Evolutionary conservation across 176 grass and related monocot species (phyloP), one percentile per base, ranked within the genome.

Genomic region (Puya raimondii): DNA sequence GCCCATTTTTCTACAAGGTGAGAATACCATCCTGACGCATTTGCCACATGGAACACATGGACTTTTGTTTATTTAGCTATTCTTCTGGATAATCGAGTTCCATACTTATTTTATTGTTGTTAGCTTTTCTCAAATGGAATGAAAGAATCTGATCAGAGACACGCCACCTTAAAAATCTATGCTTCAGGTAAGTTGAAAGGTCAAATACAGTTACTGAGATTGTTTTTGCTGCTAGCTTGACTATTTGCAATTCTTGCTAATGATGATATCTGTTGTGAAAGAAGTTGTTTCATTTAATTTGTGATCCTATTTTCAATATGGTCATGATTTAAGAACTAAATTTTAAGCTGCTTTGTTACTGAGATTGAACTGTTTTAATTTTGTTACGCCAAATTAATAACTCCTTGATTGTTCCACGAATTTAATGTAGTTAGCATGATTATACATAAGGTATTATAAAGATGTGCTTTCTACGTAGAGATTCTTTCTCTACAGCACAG

Each of bases 81-180:
- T 23, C 23, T 48, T 33, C 23, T 59, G 42, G 11, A 17, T 79
- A 71, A 79, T 79, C 42, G 53, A 42, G 8, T 71, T 81, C 72
- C 63, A 76, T 77, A 6, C 48, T 13, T 48, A 18, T 49, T 7
- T 69, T 68, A 18, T 85, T 73, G 33, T 63, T 74, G 10, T 80
- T 78, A 99, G 89, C 82, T 93, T 80, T 99, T 99, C 76, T 99
- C 89, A 79, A 99, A 99, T 61, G 94, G 94, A 64, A 92, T 97
- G 93, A 92, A 85, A 81, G 93, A 97, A 85, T 97, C 93, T 77
- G 93, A 90, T 77, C 79, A 92, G 77, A 80, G 86, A 72, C 80
- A 97, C 73, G 78, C 85, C 63, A 99, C 89, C 66, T 65, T 99
- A 71, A 79, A 80, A 92, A 93, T 99, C 81, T 83, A 82, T 65